Conservation (phyloP, 2,329 filamentous ascomycete genomes). For the Sclerotinia minor region DNA sequence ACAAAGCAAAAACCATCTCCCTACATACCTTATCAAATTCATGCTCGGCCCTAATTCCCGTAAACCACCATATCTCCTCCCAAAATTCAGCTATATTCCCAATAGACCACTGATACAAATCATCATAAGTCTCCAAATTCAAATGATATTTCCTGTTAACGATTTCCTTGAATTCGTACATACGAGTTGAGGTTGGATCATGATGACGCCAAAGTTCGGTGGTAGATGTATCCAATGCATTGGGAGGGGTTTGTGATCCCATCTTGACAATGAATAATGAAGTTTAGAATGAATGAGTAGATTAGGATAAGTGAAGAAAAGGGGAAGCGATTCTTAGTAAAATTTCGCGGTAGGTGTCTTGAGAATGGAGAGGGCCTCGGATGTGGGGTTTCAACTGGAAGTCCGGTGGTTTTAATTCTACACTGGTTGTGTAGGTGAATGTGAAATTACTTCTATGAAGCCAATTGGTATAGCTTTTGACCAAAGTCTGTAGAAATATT, state of each 20-base stretch:
- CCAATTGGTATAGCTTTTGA: background rate
- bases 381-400: background rate
- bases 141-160: constrained; percentile 68
- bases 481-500: no score
- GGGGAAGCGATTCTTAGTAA: constrained; percentile 14
- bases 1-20: constrained; percentile 28
- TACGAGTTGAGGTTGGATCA: constrained; percentile 64
- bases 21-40: constrained; percentile 57
- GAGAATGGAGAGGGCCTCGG: background rate
- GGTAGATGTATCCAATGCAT: background rate
- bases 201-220: constrained; percentile 70
- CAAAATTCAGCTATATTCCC: constrained; percentile 75
- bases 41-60: constrained; percentile 69
- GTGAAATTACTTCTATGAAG: background rate
- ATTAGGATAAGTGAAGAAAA: constrained; percentile 9
- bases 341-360: background rate
- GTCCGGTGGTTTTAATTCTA: background rate
- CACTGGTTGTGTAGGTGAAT: background rate
- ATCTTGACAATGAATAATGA: background rate
- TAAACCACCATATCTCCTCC: constrained; percentile 82
- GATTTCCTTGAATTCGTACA: constrained; percentile 69
- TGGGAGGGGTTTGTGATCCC: background rate
- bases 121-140: constrained; percentile 64
- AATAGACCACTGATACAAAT: constrained; percentile 85
- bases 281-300: background rate